Percentiles rank a stretch among this genome's conserved stretches.
Evolutionary conservation across 352 stramenopile species (phyloP).

Genomic region (Phytophthora chlamydospora): DNA sequence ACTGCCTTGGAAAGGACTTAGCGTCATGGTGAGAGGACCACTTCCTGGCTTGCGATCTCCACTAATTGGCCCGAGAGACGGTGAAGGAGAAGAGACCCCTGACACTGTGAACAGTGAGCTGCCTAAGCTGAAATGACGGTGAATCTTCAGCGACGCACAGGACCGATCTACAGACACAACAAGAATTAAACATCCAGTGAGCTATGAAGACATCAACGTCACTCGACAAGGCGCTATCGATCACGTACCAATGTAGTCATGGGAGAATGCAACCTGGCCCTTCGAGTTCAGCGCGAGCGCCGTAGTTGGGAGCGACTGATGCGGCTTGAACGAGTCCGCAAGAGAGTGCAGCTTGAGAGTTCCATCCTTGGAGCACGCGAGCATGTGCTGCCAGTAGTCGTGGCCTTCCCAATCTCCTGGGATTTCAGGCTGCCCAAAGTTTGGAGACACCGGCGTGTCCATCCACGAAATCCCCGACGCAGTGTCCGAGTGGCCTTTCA

Average conservation of each 20-base stretch:
- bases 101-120: constrained; percentile 77
- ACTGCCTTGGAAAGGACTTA: constrained; percentile 35
- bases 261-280: constrained; percentile 81
- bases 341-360: constrained; percentile 89
- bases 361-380: constrained; percentile 88
- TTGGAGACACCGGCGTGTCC: constrained; percentile 67
- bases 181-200: constrained; percentile 1
- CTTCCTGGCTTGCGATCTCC: constrained; percentile 33
- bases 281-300: constrained; percentile 81
- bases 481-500: constrained; percentile 87
- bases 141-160: constrained; percentile 84
- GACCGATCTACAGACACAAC: constrained; percentile 61
- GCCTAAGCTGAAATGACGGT: constrained; percentile 61
- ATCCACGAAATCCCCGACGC: constrained; percentile 87
- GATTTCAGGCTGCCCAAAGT: constrained; percentile 39
- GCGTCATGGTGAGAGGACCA: constrained; percentile 24
- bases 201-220: neutral
- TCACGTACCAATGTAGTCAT: constrained; percentile 78
- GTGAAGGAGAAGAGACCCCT: constrained; percentile 25
- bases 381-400: constrained; percentile 88
- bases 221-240: neutral
- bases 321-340: constrained; percentile 81
- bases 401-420: constrained; percentile 72
- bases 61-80: constrained; percentile 18
- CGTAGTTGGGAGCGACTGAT: constrained; percentile 76